Evolutionary conservation across 108 stramenopile species (phyloP), one percentile per base, ranked within the genome.

Genomic region (Discostella pseudostelligera): DNA sequence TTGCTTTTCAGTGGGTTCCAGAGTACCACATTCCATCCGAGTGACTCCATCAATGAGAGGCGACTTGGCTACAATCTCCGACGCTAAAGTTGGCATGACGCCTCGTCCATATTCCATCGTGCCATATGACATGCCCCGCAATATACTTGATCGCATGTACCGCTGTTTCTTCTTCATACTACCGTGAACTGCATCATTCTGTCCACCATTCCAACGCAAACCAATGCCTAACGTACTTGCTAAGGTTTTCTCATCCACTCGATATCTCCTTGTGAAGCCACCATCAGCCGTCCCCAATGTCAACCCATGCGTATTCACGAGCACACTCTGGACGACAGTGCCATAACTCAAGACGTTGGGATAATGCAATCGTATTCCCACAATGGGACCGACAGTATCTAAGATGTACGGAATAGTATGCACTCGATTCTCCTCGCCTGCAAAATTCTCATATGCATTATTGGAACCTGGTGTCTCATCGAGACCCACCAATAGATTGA

Each of bases 121-220:
- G 13, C 67, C 83, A 66, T 91, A 96, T 0, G 95, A 83, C 79
- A 94, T 88, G 7, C 97, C 97, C 21, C 88, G 77, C n/a, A 95
- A 81, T 53, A 95, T 82, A 7, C 78, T 74, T 14, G 87, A 72
- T 19, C 68, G 58, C 93, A 95, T 95, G 42, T 32, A 72, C 12
- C 49, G n/a, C 8, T 57, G 32, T 43, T 45, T 48, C 28, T 57
- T 24, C 22, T 19, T 32, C 17, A 5, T 21, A n/a, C 16, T 47
- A n/a, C 11, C 28, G n/a, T 42, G 40, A 4, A 3, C 32, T 32
- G 32, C 32, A 32, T 32, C 32, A 19, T 25, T 13, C 3, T 28
- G 51, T 8, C 56, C 28, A 32, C 28, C 48, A 51, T 56, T 46
- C 86, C 91, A 87, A 64, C 81, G 58, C 43, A 92, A 50, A 49